Evolutionary conservation across 768 basidiomycete species (phyloP).

Genomic region (Tricholoma terreum): DNA sequence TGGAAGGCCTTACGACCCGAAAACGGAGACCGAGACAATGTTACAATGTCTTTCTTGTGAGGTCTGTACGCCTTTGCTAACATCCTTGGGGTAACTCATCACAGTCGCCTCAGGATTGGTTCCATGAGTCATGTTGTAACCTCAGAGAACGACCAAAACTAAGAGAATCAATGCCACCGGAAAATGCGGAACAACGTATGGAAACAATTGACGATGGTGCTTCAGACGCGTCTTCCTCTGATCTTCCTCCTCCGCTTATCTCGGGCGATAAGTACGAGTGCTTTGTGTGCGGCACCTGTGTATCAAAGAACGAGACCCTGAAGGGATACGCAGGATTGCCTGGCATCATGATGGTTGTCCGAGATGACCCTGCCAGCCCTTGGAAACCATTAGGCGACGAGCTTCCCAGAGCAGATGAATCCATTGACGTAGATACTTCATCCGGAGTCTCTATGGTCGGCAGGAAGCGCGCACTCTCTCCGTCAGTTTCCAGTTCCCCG

Average conservation of each 20-base stretch:
- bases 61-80: constrained; percentile 41
- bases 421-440: constrained; percentile 26
- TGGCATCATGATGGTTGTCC: constrained; percentile 66
- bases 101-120: constrained; percentile 69
- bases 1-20: constrained; percentile 65
- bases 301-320: constrained; percentile 49
- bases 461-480: constrained; percentile 51
- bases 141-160: constrained; percentile 62
- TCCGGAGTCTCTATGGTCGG: constrained; percentile 24
- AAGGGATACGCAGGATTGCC: constrained; percentile 64
- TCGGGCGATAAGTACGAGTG: constrained; percentile 69
- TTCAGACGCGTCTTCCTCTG: constrained; percentile 64
- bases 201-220: constrained; percentile 42
- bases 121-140: constrained; percentile 86
- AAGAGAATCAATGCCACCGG: constrained; percentile 34
- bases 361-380: constrained; percentile 38
- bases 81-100: constrained; percentile 7
- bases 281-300: constrained; percentile 72
- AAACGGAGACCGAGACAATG: constrained; percentile 79
- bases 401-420: constrained; percentile 18
- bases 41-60: constrained; percentile 85
- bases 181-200: constrained; percentile 15
- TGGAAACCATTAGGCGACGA: constrained; percentile 53
- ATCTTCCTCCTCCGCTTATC: constrained; percentile 66
- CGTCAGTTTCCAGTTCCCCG: constrained; percentile 31